phyloP scores from a whole-genome alignment of 1,139 yeast species.

The Scheffersomyces stambukii region DNA sequence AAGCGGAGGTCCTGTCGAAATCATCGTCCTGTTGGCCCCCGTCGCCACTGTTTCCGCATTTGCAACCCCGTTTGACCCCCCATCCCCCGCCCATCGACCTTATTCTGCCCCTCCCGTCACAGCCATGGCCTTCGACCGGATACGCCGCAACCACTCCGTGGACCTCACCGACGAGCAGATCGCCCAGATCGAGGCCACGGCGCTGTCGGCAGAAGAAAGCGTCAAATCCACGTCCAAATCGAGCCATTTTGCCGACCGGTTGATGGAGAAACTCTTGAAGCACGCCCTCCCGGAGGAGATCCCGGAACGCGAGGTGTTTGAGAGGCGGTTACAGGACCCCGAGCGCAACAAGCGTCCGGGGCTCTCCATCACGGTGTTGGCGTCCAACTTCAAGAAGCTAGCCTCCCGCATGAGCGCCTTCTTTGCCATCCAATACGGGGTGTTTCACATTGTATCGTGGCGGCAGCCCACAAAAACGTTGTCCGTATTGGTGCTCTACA shows the following conservation, averaged over 20 bases:
- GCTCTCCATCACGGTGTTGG: constrained; percentile 46
- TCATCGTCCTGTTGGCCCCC: no score
- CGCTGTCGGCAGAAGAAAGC: constrained; percentile 22
- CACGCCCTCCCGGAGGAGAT: constrained; percentile 41
- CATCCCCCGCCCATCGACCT: no score
- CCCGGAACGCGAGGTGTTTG: constrained; percentile 44
- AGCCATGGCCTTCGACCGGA: no score
- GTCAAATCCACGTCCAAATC: constrained; percentile 7
- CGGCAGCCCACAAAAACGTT: constrained; percentile 56
- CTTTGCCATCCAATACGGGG: constrained; percentile 52
- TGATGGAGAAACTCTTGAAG: constrained; percentile 49
- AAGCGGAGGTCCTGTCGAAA: no score
- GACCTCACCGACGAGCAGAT: constrained; percentile 16
- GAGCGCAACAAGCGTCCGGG: constrained; percentile 42
- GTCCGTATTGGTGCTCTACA: constrained; percentile 46
- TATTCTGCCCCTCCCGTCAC: no score
- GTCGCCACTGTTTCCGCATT: no score
- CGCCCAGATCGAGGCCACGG: constrained; percentile 15
- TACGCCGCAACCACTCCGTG: constrained; percentile 11
- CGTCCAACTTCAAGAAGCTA: constrained; percentile 48
- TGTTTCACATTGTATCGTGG: constrained; percentile 59
- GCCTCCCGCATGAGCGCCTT: constrained; percentile 51
- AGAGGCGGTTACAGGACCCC: constrained; percentile 41
- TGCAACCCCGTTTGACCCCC: no score
- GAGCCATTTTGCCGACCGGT: constrained; percentile 53